phyloP scores from a whole-genome alignment of 371 early-diverging fungal genomes.

The Catenaria anguillulae region DNA sequence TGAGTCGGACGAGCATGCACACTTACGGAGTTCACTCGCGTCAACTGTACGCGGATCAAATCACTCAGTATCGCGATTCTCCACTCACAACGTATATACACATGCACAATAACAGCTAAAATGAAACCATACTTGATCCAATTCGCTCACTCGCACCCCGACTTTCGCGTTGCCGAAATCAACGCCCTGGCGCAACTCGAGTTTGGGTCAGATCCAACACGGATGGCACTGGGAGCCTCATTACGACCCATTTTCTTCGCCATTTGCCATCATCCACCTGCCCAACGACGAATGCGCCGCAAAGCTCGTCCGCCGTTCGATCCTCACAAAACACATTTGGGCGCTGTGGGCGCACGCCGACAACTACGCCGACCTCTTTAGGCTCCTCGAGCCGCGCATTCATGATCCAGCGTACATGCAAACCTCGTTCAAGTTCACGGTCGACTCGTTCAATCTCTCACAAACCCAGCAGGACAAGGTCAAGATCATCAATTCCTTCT shows the following conservation, averaged over 20 bases:
- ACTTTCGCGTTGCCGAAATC: slow-evolving; percentile 66
- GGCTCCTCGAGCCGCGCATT: no score
- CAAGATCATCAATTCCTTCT: slow-evolving; percentile 56
- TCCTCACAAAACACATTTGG: slow-evolving; percentile 63
- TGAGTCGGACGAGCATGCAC: no score
- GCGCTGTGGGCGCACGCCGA: slow-evolving; percentile 61
- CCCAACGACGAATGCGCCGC: slow-evolving; percentile 50
- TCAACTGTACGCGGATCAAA: no score
- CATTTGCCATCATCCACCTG: slow-evolving; percentile 62
- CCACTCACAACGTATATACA: no score
- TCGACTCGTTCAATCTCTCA: slow-evolving; percentile 59
- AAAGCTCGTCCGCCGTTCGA: slow-evolving; percentile 62
- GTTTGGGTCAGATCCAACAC: slow-evolving; percentile 42
- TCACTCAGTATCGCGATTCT: no score
- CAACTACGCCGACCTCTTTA: slow-evolving; percentile 44
- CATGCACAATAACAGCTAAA: no score
- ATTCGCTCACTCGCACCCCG: slow-evolving; percentile 42
- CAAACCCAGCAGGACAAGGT: slow-evolving; percentile 52
- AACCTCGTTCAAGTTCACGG: slow-evolving; percentile 64
- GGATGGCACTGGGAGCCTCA: slow-evolving; percentile 26
- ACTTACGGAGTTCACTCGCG: no score
- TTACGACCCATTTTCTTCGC: slow-evolving; percentile 44
- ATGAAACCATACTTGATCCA: slow-evolving; percentile 25
- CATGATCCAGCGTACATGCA: slow-evolving; percentile 45
- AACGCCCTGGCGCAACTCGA: slow-evolving; percentile 55